phyloP scores from a whole-genome alignment of 108 stramenopile genomes.

The Asterionellopsis glacialis region DNA sequence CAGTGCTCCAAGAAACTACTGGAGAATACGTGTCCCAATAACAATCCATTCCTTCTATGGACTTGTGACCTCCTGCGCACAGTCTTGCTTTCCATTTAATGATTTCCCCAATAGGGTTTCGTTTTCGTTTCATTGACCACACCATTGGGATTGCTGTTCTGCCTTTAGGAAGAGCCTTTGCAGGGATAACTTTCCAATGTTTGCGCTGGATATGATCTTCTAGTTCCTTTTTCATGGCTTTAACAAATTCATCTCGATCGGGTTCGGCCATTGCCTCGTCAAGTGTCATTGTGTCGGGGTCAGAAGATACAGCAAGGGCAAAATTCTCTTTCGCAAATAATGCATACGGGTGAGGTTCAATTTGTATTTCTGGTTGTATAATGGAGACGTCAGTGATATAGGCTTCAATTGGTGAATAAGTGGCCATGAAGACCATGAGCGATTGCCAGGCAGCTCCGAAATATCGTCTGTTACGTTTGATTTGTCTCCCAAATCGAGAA shows the following conservation, averaged over 20 bases:
- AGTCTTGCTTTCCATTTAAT: conserved; percentile 43
- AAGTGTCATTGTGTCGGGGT: conserved; percentile 4
- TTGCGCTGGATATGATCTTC: conserved; percentile 6
- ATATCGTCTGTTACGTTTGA: too few species aligned
- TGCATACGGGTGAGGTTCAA: too few species aligned
- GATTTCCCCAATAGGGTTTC: conserved; percentile 31
- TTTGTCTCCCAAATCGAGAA: too few species aligned
- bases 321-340: too few species aligned
- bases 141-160: too few species aligned
- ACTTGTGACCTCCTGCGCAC: conserved; percentile 25
- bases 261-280: conserved; percentile 19
- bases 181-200: too few species aligned
- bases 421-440: too few species aligned
- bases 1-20: conserved; percentile 38
- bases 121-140: conserved; percentile 36
- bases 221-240: conserved; percentile 18
- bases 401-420: too few species aligned
- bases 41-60: not conserved
- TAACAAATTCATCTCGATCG: conserved; percentile 12
- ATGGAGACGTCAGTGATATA: too few species aligned
- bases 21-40: conserved; percentile 40
- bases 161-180: too few species aligned
- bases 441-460: too few species aligned
- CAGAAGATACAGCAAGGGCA: not conserved
- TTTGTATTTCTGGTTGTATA: too few species aligned